Conservation (phyloP, 805 yeast genomes). For the Candida railenensis region DNA sequence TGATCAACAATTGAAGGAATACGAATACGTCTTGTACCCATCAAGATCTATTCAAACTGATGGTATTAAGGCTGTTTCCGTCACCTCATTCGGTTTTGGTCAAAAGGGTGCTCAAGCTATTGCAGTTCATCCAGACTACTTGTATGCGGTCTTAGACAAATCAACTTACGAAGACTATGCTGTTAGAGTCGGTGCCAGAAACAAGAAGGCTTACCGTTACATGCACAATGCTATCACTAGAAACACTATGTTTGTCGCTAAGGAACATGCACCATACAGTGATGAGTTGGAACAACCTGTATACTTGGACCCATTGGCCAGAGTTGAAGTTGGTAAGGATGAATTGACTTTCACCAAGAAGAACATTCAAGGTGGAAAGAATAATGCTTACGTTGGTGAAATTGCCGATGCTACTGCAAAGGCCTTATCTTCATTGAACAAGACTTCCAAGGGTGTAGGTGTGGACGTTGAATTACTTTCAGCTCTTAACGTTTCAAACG, state of each 20-base stretch:
- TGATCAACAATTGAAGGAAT: slow-evolving; percentile 79
- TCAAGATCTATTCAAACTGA: slow-evolving; percentile 91
- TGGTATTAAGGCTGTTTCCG: slow-evolving; percentile 95
- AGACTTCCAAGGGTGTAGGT: slow-evolving; percentile 75
- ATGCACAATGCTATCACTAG: slow-evolving; percentile 92
- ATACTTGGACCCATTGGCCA: slow-evolving; percentile 93
- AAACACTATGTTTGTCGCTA: slow-evolving; percentile 88
- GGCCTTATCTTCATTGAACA: slow-evolving; percentile 57
- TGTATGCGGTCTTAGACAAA: slow-evolving; percentile 78
- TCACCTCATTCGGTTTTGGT: slow-evolving; percentile 98
- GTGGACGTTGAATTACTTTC: slow-evolving; percentile 93
- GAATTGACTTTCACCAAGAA: slow-evolving; percentile 49
- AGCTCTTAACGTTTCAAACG: slow-evolving; percentile 81
- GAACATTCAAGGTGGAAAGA: slow-evolving; percentile 45
- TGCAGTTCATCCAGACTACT: slow-evolving; percentile 88
- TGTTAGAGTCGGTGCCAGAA: slow-evolving; percentile 71
- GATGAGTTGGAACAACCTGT: slow-evolving; percentile 87
- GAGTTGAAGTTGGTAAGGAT: slow-evolving; percentile 51
- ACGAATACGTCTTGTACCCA: slow-evolving; percentile 88
- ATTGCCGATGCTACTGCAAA: slow-evolving; percentile 61
- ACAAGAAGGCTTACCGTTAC: slow-evolving; percentile 88
- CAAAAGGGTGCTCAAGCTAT: slow-evolving; percentile 99
- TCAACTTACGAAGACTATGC: slow-evolving; percentile 70
- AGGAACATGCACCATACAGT: slow-evolving; percentile 89
- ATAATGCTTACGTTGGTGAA: slow-evolving; percentile 40